phyloP scores from a whole-genome alignment of 805 yeast genomes.

The Candida patagonica region DNA sequence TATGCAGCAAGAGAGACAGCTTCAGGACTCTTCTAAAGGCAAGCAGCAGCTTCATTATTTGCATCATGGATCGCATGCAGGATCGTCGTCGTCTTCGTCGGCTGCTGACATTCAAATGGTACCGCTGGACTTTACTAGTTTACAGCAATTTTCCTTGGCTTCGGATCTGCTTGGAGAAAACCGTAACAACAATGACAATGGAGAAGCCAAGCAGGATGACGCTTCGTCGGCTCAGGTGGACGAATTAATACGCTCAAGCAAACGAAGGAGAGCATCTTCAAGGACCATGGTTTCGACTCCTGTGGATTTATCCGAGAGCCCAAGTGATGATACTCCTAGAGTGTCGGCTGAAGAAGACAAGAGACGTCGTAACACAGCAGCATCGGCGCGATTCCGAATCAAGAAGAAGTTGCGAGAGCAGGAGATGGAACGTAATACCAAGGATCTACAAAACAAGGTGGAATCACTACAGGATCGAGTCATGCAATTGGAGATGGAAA shows the following conservation, averaged over 20 bases:
- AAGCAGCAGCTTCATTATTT: conserved; percentile 5
- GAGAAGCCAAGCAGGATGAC: neutral
- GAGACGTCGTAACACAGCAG: conserved; percentile 83
- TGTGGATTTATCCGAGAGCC: neutral
- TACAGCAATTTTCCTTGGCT: conserved; percentile 27
- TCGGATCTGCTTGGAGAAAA: conserved; percentile 20
- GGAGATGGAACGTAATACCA: conserved; percentile 72
- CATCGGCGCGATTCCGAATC: conserved; percentile 86
- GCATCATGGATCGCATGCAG: conserved; percentile 1
- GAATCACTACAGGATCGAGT: conserved; percentile 60
- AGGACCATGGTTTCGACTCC: neutral
- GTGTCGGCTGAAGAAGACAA: conserved; percentile 50
- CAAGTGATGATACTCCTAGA: conserved; percentile 21
- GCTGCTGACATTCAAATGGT: conserved; percentile 6
- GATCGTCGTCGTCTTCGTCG: conserved; percentile 6
- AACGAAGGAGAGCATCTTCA: too few relatives aligned
- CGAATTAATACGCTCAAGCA: too few relatives aligned
- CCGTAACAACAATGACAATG: conserved; percentile 1
- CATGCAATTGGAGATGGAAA: conserved; percentile 87
- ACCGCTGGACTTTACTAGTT: conserved; percentile 21
- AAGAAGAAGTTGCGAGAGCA: conserved; percentile 89
- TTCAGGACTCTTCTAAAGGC: conserved; percentile 23
- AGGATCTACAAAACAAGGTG: conserved; percentile 63
- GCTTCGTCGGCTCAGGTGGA: neutral
- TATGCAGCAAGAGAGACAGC: conserved; percentile 32